phyloP scores from a whole-genome alignment of 306 rosid species.

The Prunus kanzakura region DNA sequence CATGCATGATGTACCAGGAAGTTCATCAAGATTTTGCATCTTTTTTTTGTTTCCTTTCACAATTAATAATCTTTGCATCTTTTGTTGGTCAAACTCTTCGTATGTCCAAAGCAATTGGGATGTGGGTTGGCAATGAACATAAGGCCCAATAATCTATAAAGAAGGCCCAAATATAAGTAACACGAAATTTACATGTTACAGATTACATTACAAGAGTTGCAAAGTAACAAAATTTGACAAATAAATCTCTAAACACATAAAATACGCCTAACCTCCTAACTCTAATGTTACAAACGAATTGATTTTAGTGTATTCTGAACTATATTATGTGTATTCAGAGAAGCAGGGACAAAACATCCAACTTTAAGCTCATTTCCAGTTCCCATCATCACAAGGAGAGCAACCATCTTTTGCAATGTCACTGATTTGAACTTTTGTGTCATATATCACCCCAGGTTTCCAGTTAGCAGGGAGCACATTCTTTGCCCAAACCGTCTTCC shows the following conservation, averaged over 20 bases:
- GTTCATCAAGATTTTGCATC: no score
- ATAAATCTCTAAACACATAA: not conserved
- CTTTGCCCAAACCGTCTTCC: slow-evolving; percentile 72
- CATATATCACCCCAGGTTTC: slow-evolving; percentile 50
- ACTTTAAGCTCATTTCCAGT: slow-evolving; percentile 28
- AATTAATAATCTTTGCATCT: no score
- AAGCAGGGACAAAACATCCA: not conserved
- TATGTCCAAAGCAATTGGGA: no score
- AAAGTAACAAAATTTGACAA: not conserved
- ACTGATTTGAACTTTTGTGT: slow-evolving; percentile 59
- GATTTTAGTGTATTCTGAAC: not conserved
- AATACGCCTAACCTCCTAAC: not conserved
- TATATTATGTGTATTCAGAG: not conserved
- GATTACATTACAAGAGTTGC: not conserved
- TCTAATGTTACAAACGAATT: not conserved
- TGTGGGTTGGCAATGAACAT: no score
- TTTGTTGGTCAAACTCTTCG: no score
- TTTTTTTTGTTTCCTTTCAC: no score
- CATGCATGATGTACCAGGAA: no score
- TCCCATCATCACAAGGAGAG: slow-evolving; percentile 43
- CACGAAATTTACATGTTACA: not conserved
- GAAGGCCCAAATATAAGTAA: not conserved
- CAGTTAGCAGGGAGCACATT: slow-evolving; percentile 73
- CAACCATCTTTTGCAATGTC: slow-evolving; percentile 81
- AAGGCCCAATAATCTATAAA: not conserved